phyloP scores from a whole-genome alignment of 2,329 filamentous ascomycete species.

The Anisogramma anomala region DNA sequence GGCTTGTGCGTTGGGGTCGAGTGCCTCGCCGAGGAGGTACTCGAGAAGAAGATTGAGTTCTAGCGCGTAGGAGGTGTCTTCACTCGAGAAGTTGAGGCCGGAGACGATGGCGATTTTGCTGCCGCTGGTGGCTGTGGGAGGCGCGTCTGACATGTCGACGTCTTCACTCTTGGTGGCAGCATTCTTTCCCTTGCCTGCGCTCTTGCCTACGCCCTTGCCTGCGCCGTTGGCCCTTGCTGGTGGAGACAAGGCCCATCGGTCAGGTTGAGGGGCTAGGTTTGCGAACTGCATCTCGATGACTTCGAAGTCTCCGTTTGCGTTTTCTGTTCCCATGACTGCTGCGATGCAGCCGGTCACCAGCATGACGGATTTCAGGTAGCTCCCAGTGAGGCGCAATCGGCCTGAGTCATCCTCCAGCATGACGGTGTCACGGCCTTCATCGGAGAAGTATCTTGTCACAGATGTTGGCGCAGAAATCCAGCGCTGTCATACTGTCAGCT shows the following conservation, averaged over 20 bases:
- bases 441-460: conserved; percentile 62
- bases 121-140: conserved; percentile 26
- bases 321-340: conserved; percentile 91
- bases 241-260: conserved; percentile 63
- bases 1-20: conserved; percentile 48
- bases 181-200: conserved; percentile 33
- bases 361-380: conserved; percentile 52
- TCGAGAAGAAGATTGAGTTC: conserved; percentile 70
- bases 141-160: conserved; percentile 45
- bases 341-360: conserved; percentile 90
- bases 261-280: conserved; percentile 71
- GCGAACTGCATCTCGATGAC: conserved; percentile 83
- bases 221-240: conserved; percentile 23
- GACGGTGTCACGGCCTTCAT: conserved; percentile 50
- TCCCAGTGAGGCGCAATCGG: conserved; percentile 67
- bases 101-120: conserved; percentile 75
- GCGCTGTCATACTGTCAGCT: conserved; percentile 41
- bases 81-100: conserved; percentile 71
- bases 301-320: conserved; percentile 82
- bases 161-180: conserved; percentile 36
- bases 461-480: conserved; percentile 78
- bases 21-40: conserved; percentile 74
- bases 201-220: conserved; percentile 24
- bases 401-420: conserved; percentile 97
- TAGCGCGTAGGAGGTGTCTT: conserved; percentile 58